Evolutionary conservation across 2,329 filamentous ascomycete species (phyloP), one percentile per base, ranked within the genome.

Genomic region (Colletotrichum paranaense): DNA sequence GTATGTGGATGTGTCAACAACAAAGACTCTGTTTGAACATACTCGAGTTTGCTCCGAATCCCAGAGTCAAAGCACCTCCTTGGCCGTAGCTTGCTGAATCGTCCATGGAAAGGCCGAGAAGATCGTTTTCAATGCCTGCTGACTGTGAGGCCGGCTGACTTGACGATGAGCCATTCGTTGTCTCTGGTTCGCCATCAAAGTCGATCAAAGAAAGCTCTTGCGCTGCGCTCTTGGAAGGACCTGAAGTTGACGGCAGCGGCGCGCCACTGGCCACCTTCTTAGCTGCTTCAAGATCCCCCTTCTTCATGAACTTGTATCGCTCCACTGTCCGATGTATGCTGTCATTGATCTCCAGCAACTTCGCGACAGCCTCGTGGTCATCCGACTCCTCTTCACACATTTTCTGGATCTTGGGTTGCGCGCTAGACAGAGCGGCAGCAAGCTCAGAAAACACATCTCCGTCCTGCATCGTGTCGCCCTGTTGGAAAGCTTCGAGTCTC

Each of bases 371-470:
- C 85, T 98, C 97, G 74, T 95, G 92, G 80, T 99, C 97, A 74
- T 98, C 96, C 12, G 95, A 98, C 80, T 99, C 97, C 83, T 99
- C 97, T 83, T 98, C 96, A 80, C 96, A 98, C 96, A 99, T 99
- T 85, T 95, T 98, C 81, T 98, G 96, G 76, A 99, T 98, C 86
- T 99, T 99, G 9, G 97, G 97, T 79, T 99, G 97, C 2, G 97
- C 97, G 80, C 93, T 98, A 81, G 95, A 94, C 58, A 99, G 88
- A 11, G 97, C 92, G 76, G 93, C 92, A 5, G 95, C 95, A 67
- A 99, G 89, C 86, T 99, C 97, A 87, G 95, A 89, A 76, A 91
- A 92, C 24, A 92, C 91, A 74, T 92, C 91, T 14, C 90, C 90
- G 22, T 92, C 90, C 24, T 84, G 81, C 84, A 98, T 93, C 71